A percentile compares a stretch with the other conserved stretches of the same genome.
These are phyloP conservation scores for Citrus reticulata DNA, from an alignment of 345 rosid species.

Conservation along the genomic window DNA sequence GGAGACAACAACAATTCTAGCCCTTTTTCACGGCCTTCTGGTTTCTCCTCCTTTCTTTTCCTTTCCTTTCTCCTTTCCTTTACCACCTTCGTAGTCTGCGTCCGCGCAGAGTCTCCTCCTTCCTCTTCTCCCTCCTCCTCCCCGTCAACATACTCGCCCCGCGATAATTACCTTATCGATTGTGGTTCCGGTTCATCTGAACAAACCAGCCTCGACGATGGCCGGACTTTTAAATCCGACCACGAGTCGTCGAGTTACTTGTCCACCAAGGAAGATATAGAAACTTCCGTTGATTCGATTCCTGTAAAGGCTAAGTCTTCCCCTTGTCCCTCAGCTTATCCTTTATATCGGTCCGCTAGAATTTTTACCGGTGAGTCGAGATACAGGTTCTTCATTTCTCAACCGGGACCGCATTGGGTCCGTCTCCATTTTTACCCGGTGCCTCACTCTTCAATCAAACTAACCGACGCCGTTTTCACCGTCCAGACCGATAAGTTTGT, in stretches of 20 bases:
- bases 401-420: conserved; percentile 69
- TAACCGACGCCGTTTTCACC: conserved; percentile 47
- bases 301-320: neutral
- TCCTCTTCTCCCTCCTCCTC: conserved; percentile 4
- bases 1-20: neutral
- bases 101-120: conserved; percentile 9
- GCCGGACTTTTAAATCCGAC: conserved; percentile 71
- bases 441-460: conserved; percentile 48
- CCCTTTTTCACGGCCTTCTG: conserved; percentile 6
- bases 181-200: conserved; percentile 56
- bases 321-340: conserved; percentile 22
- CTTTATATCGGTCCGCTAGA: conserved; percentile 40
- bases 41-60: conserved; percentile 24
- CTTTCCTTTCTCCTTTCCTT: conserved; percentile 21
- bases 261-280: conserved; percentile 47
- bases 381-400: conserved; percentile 45
- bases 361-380: conserved; percentile 45
- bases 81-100: neutral
- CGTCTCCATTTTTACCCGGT: conserved; percentile 79
- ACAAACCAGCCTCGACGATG: conserved; percentile 61
- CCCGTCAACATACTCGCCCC: conserved; percentile 28
- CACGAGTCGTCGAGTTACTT: conserved; percentile 38
- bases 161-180: conserved; percentile 60
- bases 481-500: conserved; percentile 54
- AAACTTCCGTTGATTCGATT: conserved; percentile 43